These are phyloP conservation scores for Gastrolobium villosum DNA, from an alignment of 306 rosid species.

Conservation along the genomic window DNA sequence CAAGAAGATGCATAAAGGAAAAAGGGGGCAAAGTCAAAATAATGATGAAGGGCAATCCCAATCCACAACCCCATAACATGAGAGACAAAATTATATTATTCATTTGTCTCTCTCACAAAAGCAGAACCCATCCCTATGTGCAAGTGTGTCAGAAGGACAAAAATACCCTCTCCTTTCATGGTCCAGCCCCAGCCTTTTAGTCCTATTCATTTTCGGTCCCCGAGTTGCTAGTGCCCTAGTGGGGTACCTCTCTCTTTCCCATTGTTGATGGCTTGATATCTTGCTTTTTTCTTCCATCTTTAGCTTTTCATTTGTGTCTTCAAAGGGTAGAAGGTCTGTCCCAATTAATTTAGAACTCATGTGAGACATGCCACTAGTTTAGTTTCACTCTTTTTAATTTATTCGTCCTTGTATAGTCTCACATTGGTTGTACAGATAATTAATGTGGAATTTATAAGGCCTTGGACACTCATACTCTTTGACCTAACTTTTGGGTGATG, in stretches of 20 bases:
- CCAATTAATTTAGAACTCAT: conserved; percentile 49
- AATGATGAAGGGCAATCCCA: conserved; percentile 48
- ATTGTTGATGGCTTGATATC: conserved; percentile 34
- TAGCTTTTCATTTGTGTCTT: conserved; percentile 35
- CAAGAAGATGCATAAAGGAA: conserved; percentile 5
- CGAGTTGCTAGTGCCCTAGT: conserved; percentile 35
- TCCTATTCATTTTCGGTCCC: conserved; percentile 62
- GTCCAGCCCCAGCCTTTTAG: conserved; percentile 44
- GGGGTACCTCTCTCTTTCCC: conserved; percentile 37
- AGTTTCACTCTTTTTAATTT: too few relatives aligned
- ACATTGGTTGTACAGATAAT: too few relatives aligned
- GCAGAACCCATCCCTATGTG: conserved; percentile 67
- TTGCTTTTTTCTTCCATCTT: conserved; percentile 28
- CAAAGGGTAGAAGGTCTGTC: conserved; percentile 37
- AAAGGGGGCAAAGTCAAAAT: conserved; percentile 50
- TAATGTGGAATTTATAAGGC: too few relatives aligned
- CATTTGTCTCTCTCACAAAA: conserved; percentile 44
- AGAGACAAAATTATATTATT: neutral
- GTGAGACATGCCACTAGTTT: conserved; percentile 19
- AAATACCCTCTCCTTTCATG: conserved; percentile 51
- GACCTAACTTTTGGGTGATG: too few relatives aligned
- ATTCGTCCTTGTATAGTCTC: too few relatives aligned
- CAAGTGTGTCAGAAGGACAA: conserved; percentile 49
- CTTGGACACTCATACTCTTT: too few relatives aligned
- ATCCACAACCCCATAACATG: conserved; percentile 30